phyloP scores from a whole-genome alignment of 2,329 filamentous ascomycete species.

The Trichoderma citrinoviride region DNA sequence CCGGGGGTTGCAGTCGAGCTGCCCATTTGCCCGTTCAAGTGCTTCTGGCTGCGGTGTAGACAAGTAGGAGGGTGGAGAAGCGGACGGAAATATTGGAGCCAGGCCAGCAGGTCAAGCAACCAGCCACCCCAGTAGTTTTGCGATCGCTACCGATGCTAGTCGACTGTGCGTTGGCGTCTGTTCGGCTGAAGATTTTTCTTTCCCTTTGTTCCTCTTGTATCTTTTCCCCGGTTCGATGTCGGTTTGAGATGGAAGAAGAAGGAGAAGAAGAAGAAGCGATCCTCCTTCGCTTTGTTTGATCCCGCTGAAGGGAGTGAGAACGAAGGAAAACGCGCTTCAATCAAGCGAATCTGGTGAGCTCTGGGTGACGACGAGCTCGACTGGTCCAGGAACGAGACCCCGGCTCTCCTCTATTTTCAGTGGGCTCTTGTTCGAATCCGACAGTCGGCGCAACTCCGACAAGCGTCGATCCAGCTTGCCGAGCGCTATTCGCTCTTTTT shows the following conservation, averaged over 20 bases:
- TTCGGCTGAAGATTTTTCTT: not conserved
- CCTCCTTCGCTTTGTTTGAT: not conserved
- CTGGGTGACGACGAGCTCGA: not conserved
- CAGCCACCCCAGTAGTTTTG: slow-evolving; percentile 14
- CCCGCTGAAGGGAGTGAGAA: not conserved
- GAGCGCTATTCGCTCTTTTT: not conserved
- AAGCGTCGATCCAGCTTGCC: not conserved
- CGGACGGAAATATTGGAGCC: slow-evolving; percentile 21
- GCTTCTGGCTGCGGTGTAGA: slow-evolving; percentile 17
- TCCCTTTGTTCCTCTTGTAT: not conserved
- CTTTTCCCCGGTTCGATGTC: not conserved
- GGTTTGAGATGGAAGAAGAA: not conserved
- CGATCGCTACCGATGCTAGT: slow-evolving; percentile 15
- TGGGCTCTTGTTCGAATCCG: slow-evolving; percentile 1
- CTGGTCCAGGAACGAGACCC: slow-evolving; percentile 1
- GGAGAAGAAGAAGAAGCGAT: not conserved
- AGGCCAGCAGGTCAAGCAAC: slow-evolving; percentile 8
- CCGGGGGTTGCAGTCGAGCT: slow-evolving; percentile 20
- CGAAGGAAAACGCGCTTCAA: not conserved
- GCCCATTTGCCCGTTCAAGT: slow-evolving; percentile 13
- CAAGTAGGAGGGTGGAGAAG: slow-evolving; percentile 6
- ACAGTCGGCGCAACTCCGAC: slow-evolving; percentile 6
- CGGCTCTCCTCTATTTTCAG: not conserved
- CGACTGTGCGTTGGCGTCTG: slow-evolving; percentile 4
- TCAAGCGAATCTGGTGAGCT: not conserved